Conservation (phyloP, 2,329 filamentous ascomycete genomes). For the Ceratocystis alfenasii region DNA sequence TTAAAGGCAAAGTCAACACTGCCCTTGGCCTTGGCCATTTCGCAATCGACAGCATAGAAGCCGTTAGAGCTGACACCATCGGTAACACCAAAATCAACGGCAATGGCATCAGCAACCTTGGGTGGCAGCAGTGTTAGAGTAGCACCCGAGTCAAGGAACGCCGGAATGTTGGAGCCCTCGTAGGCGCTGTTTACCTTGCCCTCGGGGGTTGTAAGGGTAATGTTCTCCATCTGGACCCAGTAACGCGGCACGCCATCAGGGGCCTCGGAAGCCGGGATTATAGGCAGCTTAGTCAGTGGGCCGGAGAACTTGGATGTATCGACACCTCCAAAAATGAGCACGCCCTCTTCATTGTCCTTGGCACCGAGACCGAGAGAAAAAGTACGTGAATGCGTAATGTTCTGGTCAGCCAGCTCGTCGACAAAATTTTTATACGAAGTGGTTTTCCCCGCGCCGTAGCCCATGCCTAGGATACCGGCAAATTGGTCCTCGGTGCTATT, state of each 20-base stretch:
- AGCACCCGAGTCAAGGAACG: constrained; percentile 60
- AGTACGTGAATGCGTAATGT: constrained; percentile 46
- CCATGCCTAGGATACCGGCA: constrained; percentile 60
- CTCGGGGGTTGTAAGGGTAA: constrained; percentile 34
- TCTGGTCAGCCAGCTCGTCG: constrained; percentile 39
- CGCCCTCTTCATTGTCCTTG: constrained; percentile 47
- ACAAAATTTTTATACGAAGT: constrained; percentile 41
- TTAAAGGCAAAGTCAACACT: constrained; percentile 40
- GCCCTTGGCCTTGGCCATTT: constrained; percentile 32
- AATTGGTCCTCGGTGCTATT: constrained; percentile 38
- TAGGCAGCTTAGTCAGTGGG: constrained; percentile 46
- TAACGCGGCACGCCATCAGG: constrained; percentile 43
- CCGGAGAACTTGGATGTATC: constrained; percentile 54
- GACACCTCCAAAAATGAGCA: constrained; percentile 56
- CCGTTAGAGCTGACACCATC: constrained; percentile 31
- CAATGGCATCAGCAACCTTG: constrained; percentile 39
- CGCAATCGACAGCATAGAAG: constrained; percentile 39
- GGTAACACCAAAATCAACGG: constrained; percentile 37
- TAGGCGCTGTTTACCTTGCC: constrained; percentile 28
- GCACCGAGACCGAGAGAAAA: constrained; percentile 56
- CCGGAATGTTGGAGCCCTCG: constrained; percentile 35
- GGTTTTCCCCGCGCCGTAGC: constrained; percentile 44
- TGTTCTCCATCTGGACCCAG: constrained; percentile 39
- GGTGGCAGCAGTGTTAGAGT: constrained; percentile 56
- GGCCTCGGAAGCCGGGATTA: constrained; percentile 44